Conservation (phyloP, 2,329 filamentous ascomycete genomes). For the Colletotrichum costaricense region DNA sequence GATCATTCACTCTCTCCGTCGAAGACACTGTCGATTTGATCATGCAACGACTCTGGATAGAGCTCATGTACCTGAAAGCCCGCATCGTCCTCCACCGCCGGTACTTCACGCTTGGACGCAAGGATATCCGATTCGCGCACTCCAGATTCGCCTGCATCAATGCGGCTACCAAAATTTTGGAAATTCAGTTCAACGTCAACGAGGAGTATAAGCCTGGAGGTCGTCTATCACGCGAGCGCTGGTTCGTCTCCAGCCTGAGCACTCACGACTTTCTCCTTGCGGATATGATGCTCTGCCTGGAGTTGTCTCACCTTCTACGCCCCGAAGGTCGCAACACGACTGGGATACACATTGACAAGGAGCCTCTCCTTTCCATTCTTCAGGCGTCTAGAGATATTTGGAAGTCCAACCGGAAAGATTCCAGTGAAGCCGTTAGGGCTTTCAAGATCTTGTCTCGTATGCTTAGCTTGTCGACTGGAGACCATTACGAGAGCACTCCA, state of each 20-base stretch:
- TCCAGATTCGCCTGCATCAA: conserved; percentile 56
- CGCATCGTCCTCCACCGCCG: conserved; percentile 54
- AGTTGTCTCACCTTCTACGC: conserved; percentile 39
- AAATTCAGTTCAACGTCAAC: conserved; percentile 55
- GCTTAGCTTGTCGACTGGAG: conserved; percentile 42
- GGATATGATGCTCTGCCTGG: conserved; percentile 57
- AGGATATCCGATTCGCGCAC: conserved; percentile 48
- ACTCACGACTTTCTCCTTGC: conserved; percentile 60
- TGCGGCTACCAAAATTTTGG: conserved; percentile 55
- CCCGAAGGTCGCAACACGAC: conserved; percentile 17
- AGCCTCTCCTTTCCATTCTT: conserved; percentile 42
- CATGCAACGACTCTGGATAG: conserved; percentile 50
- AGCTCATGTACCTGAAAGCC: conserved; percentile 51
- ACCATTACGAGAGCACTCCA: conserved; percentile 39
- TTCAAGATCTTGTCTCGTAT: conserved; percentile 46
- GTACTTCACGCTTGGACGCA: conserved; percentile 45
- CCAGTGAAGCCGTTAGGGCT: conserved; percentile 42
- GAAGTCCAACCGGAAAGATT: conserved; percentile 40
- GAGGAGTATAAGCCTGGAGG: conserved; percentile 52
- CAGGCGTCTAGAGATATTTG: conserved; percentile 43
- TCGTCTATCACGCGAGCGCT: conserved; percentile 51
- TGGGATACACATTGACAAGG: conserved; percentile 38
- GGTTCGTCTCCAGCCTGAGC: conserved; percentile 55
- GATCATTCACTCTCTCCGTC: conserved; percentile 41
- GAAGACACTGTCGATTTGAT: conserved; percentile 50